phyloP scores from a whole-genome alignment of 805 yeast genomes.

The Saccharomycopsis javanensis region DNA sequence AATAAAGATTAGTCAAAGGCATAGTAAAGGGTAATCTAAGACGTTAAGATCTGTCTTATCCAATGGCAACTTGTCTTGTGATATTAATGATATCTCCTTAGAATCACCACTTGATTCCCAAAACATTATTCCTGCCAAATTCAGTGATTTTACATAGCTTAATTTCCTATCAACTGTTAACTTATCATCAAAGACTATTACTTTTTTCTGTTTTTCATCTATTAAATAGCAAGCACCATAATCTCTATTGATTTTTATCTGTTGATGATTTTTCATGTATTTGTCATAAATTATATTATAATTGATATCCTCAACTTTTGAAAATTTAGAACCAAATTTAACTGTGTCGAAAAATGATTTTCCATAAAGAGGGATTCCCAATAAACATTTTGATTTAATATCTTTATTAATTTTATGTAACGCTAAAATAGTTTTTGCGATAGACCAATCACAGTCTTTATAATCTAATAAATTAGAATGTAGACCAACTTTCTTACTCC shows the following conservation, averaged over 20 bases:
- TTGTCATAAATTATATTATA: constrained; percentile 46
- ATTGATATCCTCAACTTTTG: constrained; percentile 34
- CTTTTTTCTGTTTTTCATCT: constrained; percentile 27
- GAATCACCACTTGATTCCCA: constrained; percentile 89
- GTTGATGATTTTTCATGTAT: constrained; percentile 38
- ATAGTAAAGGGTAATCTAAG: not conserved
- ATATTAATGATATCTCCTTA: constrained; percentile 13
- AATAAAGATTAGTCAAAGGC: not conserved
- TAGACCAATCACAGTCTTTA: constrained; percentile 34
- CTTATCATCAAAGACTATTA: constrained; percentile 1
- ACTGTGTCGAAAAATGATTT: constrained; percentile 37
- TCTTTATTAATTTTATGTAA: constrained; percentile 32
- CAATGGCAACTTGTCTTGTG: not conserved
- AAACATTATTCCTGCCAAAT: constrained; percentile 82
- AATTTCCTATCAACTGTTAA: constrained; percentile 14
- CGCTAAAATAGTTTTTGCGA: constrained; percentile 37
- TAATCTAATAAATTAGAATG: constrained; percentile 58
- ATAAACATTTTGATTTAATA: constrained; percentile 44
- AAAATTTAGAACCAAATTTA: constrained; percentile 34
- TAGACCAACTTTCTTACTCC: constrained; percentile 53
- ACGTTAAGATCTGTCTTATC: not conserved
- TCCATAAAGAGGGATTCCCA: constrained; percentile 91
- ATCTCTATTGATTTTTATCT: constrained; percentile 42
- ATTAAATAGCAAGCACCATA: constrained; percentile 42
- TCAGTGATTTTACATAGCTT: constrained; percentile 53